A percentile compares a stretch with the other conserved stretches of the same genome.
Conservation (phyloP, 305 asterid genomes). For the Fraxinus baroniana region DNA sequence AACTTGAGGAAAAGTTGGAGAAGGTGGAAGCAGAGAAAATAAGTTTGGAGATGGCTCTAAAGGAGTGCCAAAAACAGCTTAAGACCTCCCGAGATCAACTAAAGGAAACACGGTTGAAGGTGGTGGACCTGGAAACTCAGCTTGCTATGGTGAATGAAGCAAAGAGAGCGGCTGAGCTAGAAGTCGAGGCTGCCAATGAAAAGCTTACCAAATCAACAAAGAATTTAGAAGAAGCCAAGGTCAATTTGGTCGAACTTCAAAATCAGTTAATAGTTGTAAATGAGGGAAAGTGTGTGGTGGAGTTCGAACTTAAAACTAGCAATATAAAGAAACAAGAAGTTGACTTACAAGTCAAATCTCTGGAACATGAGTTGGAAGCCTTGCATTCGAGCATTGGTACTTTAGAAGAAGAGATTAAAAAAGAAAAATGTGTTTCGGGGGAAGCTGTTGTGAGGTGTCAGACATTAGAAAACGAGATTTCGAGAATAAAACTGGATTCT, state of each 20-base stretch:
- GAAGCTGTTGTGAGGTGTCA: conserved; percentile 50
- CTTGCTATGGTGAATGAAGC: conserved; percentile 49
- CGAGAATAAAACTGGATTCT: conserved; percentile 43
- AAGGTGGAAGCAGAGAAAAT: conserved; percentile 53
- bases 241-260: conserved; percentile 32
- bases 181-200: conserved; percentile 32
- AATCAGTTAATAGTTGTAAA: conserved; percentile 34
- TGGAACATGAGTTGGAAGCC: conserved; percentile 40
- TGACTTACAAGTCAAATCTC: conserved; percentile 43
- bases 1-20: conserved; percentile 55
- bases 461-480: conserved; percentile 45
- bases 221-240: conserved; percentile 50
- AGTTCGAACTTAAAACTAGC: conserved; percentile 43
- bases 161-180: conserved; percentile 42
- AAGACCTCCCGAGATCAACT: conserved; percentile 51
- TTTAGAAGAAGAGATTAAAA: conserved; percentile 45
- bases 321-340: conserved; percentile 43
- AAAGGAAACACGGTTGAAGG: conserved; percentile 41
- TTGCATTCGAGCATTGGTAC: conserved; percentile 35
- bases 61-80: conserved; percentile 51
- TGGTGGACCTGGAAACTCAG: conserved; percentile 46
- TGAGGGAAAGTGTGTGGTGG: conserved; percentile 37
- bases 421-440: conserved; percentile 36
- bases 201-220: conserved; percentile 39
- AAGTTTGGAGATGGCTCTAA: conserved; percentile 52